Percentiles rank a stretch among this genome's conserved stretches.
These are phyloP conservation scores for Leccinum truebloodii DNA, from an alignment of 768 basidiomycete species.

Conservation along the genomic window DNA sequence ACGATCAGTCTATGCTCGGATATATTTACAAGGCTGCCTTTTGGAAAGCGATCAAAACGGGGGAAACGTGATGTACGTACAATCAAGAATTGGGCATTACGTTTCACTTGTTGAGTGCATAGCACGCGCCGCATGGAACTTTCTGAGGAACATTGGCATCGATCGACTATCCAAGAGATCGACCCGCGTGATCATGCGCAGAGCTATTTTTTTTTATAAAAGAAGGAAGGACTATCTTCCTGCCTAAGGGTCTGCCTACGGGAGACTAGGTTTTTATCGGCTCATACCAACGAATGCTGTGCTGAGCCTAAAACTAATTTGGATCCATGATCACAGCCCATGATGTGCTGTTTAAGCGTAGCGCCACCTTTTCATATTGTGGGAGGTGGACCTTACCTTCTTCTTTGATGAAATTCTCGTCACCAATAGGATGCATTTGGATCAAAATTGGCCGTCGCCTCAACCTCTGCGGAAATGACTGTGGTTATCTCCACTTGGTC, in stretches of 20 bases:
- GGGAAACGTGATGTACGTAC: not conserved
- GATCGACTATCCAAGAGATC: no score
- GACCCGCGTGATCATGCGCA: no score
- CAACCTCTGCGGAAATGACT: no score
- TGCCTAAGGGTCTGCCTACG: no score
- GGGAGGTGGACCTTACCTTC: not conserved
- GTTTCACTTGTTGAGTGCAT: not conserved
- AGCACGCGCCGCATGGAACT: not conserved
- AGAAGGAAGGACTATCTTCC: no score
- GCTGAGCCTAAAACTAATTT: no score
- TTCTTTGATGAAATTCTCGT: not conserved
- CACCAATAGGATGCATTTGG: not conserved
- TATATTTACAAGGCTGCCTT: conserved; percentile 86
- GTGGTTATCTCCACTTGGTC: no score
- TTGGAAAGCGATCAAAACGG: conserved; percentile 69
- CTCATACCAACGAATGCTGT: no score
- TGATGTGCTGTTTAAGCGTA: not conserved
- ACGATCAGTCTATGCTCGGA: conserved; percentile 76
- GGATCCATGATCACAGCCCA: no score
- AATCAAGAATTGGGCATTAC: not conserved
- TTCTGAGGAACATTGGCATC: not conserved
- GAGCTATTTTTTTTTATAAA: no score
- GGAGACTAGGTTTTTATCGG: no score
- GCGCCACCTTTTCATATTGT: not conserved
- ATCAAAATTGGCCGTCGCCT: no score